Evolutionary conservation across 257 asterid genomes (phyloP).

Genomic region (Ocimum tenuiflorum): DNA sequence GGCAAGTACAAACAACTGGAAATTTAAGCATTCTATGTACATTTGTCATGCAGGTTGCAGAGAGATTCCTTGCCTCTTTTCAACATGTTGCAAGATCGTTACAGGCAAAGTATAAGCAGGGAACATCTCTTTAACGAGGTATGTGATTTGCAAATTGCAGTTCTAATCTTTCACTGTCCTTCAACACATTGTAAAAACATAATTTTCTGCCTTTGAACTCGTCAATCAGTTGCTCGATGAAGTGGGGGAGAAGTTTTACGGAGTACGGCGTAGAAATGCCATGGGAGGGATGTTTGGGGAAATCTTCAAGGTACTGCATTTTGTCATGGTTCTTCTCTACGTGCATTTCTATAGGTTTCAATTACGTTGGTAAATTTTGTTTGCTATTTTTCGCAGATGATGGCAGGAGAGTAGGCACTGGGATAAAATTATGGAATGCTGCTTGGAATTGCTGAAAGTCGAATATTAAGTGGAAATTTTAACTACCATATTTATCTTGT

Average conservation of each 20-base stretch:
- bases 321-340: no score
- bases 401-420: slow-evolving; percentile 46
- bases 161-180: background rate
- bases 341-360: background rate
- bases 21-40: slow-evolving; percentile 10
- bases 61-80: slow-evolving; percentile 94
- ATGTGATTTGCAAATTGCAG: slow-evolving; percentile 12
- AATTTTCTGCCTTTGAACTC: slow-evolving; percentile 13
- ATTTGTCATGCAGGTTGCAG: slow-evolving; percentile 55
- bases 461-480: background rate
- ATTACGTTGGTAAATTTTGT: background rate
- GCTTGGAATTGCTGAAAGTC: background rate
- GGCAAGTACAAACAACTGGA: background rate
- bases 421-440: background rate
- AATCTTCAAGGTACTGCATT: slow-evolving; percentile 73
- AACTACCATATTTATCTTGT: background rate
- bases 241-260: slow-evolving; percentile 76
- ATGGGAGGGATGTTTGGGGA: slow-evolving; percentile 97
- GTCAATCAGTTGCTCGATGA: slow-evolving; percentile 71
- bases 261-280: slow-evolving; percentile 61
- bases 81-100: slow-evolving; percentile 70
- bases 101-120: slow-evolving; percentile 54
- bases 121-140: slow-evolving; percentile 73
- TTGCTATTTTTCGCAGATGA: slow-evolving; percentile 82
- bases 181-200: background rate